Evolutionary conservation across 2,329 filamentous ascomycete genomes (phyloP), one percentile per base, ranked within the genome.

Genomic region (Beauveria rudraprayagi): DNA sequence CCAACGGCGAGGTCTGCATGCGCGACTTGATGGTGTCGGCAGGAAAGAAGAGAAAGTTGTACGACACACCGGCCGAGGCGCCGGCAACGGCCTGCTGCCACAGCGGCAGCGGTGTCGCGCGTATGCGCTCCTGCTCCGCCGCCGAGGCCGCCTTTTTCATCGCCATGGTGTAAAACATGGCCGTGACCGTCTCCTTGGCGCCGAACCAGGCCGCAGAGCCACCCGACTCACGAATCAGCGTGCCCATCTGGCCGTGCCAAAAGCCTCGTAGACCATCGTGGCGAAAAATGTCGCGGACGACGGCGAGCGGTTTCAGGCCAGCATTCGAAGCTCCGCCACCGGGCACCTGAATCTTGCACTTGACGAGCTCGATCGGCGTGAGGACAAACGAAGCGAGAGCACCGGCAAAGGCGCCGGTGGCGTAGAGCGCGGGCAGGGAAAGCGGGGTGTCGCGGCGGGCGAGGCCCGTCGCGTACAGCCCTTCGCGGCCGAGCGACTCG

Each of bases 41-140:
- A 0, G 94, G 94, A 72, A 94, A 99, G 79, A 97, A 97, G 24
- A 96, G 77, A 71, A 97, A 97, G 73, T 99, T 99, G 77, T 99
- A 99, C 41, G 86, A 87, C 77, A 97, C 90, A 58, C 94, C 94
- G 3, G 93, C 94, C 8, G 87, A 85, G 3, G 93, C 93, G 47
- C 93, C 93, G 1, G 92, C 90, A 22, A 91, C 72, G 70, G 95
- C 91, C 73, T 96, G 92, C 75, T 97, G 91, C 81, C 89, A 90
- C 5, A 97, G 74, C 5, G 91, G 89, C 10, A 97, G 77, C 1
- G 85, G 79, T 53, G 82, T 76, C 5, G 80, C 72, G 3, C 73
- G 68, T 17, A 80, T 70, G 2, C 67, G 70, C 63, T 76, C 74
- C 61, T 70, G 76, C 69, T 79, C 76, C 3, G 69, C 66, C 40